Percentiles rank a stretch among this genome's conserved stretches.
phyloP scores from a whole-genome alignment of 2,329 filamentous ascomycete genomes.

The Diaporthe longicolla region DNA sequence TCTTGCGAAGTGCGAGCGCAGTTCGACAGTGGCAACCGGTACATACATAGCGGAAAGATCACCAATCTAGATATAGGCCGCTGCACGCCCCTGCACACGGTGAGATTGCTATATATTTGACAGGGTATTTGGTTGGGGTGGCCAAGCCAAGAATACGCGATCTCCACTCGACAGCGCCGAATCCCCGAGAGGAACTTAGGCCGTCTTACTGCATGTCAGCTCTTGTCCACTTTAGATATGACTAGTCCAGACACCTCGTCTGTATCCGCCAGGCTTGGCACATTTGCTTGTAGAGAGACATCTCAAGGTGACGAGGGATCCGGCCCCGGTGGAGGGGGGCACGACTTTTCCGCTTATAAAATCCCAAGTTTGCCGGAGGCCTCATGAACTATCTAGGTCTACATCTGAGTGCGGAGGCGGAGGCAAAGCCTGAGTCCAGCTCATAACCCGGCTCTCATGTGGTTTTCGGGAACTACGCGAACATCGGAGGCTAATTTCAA shows the following conservation, averaged over 20 bases:
- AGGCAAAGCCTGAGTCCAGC: not conserved
- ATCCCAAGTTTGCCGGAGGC: not conserved
- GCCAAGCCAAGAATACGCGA: not conserved
- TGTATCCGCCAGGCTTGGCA: too few relatives aligned
- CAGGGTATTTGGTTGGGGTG: not conserved
- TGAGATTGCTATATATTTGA: not conserved
- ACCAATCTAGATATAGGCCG: not conserved
- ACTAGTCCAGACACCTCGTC: not conserved
- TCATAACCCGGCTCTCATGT: not conserved
- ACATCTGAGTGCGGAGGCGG: not conserved
- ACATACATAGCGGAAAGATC: not conserved
- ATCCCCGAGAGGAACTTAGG: not conserved
- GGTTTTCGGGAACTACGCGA: not conserved
- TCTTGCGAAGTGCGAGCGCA: not conserved
- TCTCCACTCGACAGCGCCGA: not conserved
- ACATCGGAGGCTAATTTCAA: not conserved
- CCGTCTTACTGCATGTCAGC: slow-evolving; percentile 17
- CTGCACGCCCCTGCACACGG: not conserved
- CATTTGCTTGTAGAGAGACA: not conserved
- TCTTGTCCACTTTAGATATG: slow-evolving; percentile 4
- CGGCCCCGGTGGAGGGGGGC: not conserved
- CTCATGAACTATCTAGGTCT: not conserved
- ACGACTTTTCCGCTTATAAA: too few relatives aligned
- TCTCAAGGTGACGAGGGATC: not conserved
- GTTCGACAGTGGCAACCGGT: not conserved